phyloP scores from a whole-genome alignment of 306 rosid species.

The Mucuna pruriens region DNA sequence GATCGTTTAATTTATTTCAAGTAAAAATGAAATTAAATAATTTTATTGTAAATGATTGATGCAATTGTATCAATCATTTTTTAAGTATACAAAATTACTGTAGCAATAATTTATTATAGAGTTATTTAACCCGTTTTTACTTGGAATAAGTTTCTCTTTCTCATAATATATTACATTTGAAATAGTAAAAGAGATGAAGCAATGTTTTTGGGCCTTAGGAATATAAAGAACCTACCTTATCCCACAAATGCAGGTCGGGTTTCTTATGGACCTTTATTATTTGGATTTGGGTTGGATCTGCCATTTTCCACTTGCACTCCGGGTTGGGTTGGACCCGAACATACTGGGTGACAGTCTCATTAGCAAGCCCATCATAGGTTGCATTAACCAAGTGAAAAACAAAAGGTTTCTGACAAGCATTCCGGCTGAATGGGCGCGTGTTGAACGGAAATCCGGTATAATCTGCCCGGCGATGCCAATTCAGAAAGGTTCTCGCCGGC shows the following conservation, averaged over 20 bases:
- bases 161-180: too few species aligned
- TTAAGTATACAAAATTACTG: too few species aligned
- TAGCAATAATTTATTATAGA: too few species aligned
- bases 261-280: conserved; percentile 47
- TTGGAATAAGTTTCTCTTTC: too few species aligned
- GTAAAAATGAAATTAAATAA: too few species aligned
- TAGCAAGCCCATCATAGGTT: background rate
- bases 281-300: conserved; percentile 49
- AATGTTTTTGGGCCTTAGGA: background rate
- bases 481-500: conserved; percentile 63
- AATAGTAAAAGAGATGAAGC: background rate
- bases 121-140: too few species aligned
- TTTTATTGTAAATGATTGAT: too few species aligned
- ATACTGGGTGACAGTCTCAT: conserved; percentile 44
- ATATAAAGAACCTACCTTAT: conserved; percentile 49
- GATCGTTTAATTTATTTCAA: too few species aligned
- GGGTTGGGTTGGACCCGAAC: conserved; percentile 20
- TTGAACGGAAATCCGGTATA: conserved; percentile 51
- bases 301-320: conserved; percentile 56
- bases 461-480: conserved; percentile 56
- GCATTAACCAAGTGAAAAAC: conserved; percentile 47
- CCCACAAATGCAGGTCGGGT: conserved; percentile 56
- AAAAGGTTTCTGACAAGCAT: conserved; percentile 61
- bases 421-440: conserved; percentile 46
- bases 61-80: too few species aligned